Evolutionary conservation across 148 eudicot genomes (phyloP).

Genomic region (Fagopyrum tataricum): DNA sequence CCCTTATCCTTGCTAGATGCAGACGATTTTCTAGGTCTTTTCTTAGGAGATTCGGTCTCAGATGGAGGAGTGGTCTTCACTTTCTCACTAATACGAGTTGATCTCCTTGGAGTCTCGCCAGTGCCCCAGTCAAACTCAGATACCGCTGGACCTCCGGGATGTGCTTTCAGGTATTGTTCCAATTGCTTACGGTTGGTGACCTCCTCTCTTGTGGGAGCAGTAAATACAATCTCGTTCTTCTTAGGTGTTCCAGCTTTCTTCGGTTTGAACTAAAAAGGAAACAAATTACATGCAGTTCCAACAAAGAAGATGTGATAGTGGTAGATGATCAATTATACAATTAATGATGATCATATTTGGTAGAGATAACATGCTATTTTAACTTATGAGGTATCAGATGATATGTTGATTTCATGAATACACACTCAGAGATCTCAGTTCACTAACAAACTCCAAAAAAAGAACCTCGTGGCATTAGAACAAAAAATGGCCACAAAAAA

Average conservation of each 20-base stretch:
- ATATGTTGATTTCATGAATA: background rate
- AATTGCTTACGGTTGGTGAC: slow-evolving; percentile 59
- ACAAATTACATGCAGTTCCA: background rate
- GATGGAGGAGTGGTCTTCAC: slow-evolving; percentile 36
- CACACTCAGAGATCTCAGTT: background rate
- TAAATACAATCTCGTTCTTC: slow-evolving; percentile 68
- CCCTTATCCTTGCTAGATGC: slow-evolving; percentile 38
- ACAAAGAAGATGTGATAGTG: background rate
- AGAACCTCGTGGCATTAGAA: background rate
- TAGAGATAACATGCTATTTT: background rate
- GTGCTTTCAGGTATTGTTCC: slow-evolving; percentile 79
- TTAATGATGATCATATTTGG: background rate
- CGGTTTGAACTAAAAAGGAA: slow-evolving; percentile 41
- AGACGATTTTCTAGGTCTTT: slow-evolving; percentile 42
- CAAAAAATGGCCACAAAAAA: background rate
- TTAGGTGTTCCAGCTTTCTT: slow-evolving; percentile 72
- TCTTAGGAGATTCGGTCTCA: slow-evolving; percentile 54
- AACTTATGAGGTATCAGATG: background rate
- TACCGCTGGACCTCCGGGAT: slow-evolving; percentile 64
- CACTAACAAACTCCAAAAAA: background rate
- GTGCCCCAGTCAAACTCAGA: slow-evolving; percentile 88
- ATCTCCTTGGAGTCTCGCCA: slow-evolving; percentile 86
- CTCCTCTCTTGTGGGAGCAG: slow-evolving; percentile 89
- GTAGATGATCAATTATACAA: background rate
- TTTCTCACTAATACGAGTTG: slow-evolving; percentile 76